A percentile compares a stretch with the other conserved stretches of the same genome.
Evolutionary conservation across 352 stramenopile species (phyloP).

Genomic region (Globisporangium paroecandrum): DNA sequence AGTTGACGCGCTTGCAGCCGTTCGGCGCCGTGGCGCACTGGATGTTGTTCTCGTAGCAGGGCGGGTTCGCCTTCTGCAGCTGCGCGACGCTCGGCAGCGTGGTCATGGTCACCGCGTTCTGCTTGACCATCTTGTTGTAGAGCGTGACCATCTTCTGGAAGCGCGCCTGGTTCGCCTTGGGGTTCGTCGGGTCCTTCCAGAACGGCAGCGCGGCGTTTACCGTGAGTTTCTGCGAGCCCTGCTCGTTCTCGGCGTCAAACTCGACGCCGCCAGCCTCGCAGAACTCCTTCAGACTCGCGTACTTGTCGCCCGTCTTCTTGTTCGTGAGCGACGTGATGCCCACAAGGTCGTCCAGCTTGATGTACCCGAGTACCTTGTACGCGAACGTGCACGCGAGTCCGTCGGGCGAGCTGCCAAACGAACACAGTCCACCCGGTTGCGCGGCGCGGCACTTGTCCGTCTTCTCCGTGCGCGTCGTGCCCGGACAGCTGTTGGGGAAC

Average conservation of each 20-base stretch:
- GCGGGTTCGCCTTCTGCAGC: constrained; percentile 48
- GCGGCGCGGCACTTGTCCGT: constrained; percentile 12
- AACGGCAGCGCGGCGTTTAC: constrained; percentile 49
- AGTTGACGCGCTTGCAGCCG: constrained; percentile 57
- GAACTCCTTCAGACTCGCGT: constrained; percentile 41
- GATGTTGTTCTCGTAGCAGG: constrained; percentile 67
- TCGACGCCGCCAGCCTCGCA: constrained; percentile 45
- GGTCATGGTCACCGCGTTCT: constrained; percentile 37
- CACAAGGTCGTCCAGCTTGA: constrained; percentile 58
- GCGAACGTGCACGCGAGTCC: constrained; percentile 48
- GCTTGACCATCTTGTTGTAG: constrained; percentile 46
- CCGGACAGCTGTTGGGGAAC: constrained; percentile 32
- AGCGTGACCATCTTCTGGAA: constrained; percentile 46
- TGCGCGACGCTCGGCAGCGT: constrained; percentile 37
- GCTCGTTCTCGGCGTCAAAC: constrained; percentile 36
- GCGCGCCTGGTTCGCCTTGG: constrained; percentile 42
- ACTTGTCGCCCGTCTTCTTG: constrained; percentile 19
- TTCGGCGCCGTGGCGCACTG: constrained; percentile 36
- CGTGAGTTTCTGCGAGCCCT: constrained; percentile 28
- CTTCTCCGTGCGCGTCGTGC: constrained; percentile 7
- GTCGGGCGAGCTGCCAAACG: constrained; percentile 38
- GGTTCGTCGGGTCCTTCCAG: constrained; percentile 49
- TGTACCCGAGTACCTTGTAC: constrained; percentile 57
- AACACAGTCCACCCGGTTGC: constrained; percentile 40
- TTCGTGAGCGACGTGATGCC: constrained; percentile 48